phyloP scores from a whole-genome alignment of 768 basidiomycete genomes.

The Podaxis pistillaris region DNA sequence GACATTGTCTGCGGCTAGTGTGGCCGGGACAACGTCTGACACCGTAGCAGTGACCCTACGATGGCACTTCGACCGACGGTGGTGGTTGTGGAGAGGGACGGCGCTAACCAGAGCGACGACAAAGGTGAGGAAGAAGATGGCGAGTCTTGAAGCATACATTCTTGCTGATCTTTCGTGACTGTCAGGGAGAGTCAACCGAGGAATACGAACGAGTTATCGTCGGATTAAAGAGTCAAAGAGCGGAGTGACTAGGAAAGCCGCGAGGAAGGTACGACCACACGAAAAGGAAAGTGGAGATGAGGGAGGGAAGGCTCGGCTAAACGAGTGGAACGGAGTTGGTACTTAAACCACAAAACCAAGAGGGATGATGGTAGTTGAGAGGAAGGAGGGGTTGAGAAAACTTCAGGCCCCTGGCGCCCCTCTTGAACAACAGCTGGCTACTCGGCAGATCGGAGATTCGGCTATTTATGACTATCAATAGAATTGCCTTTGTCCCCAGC shows the following conservation, averaged over 20 bases:
- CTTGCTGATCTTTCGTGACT: constrained; percentile 9
- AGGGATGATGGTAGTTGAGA: constrained; percentile 10
- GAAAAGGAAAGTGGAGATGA: constrained; percentile 18
- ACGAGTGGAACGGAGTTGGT: constrained; percentile 9
- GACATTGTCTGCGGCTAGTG: not conserved
- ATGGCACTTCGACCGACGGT: constrained; percentile 17
- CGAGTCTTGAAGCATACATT: constrained; percentile 22
- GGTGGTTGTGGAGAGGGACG: constrained; percentile 18
- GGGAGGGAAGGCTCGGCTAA: constrained; percentile 7
- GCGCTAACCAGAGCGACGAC: constrained; percentile 24
- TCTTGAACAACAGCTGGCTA: not conserved
- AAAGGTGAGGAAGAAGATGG: constrained; percentile 23
- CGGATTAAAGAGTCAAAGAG: constrained; percentile 9
- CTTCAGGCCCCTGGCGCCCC: not conserved
- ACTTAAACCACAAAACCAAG: constrained; percentile 12
- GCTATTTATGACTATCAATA: constrained; percentile 7
- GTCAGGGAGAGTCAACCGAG: not conserved
- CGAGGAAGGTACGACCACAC: constrained; percentile 18
- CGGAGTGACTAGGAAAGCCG: constrained; percentile 17
- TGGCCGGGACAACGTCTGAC: not conserved
- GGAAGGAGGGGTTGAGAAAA: constrained; percentile 10
- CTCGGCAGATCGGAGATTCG: constrained; percentile 14
- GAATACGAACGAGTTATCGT: not conserved
- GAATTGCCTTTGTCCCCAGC: not conserved
- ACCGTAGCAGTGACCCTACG: not conserved